phyloP scores from a whole-genome alignment of 2,329 filamentous ascomycete species.

The Neonectria magnoliae region DNA sequence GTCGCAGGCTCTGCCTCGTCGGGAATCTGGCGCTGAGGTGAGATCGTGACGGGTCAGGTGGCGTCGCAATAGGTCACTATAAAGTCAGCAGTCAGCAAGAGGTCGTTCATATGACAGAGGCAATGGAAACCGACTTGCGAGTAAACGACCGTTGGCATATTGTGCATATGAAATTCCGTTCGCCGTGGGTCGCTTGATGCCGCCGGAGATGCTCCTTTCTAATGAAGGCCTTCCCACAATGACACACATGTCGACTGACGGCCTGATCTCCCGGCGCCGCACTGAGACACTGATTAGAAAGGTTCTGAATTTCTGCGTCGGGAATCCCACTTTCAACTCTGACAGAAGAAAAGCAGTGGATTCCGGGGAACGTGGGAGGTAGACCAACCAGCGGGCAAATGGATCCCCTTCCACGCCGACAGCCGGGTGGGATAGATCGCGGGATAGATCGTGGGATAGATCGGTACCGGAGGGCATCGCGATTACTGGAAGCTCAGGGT shows the following conservation, averaged over 20 bases:
- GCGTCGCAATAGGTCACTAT: slow-evolving; percentile 51
- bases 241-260: slow-evolving; percentile 46
- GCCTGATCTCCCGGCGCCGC: slow-evolving; percentile 9
- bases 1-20: slow-evolving; percentile 54
- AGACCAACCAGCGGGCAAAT: slow-evolving; percentile 22
- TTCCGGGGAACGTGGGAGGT: slow-evolving; percentile 5
- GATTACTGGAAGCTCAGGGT: slow-evolving; percentile 2
- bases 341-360: slow-evolving; percentile 10
- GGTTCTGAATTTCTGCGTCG: slow-evolving; percentile 2
- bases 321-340: slow-evolving; percentile 23
- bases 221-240: slow-evolving; percentile 53
- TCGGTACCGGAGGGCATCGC: slow-evolving; percentile 29
- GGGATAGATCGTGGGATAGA: slow-evolving; percentile 31
- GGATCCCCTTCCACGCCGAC: slow-evolving; percentile 17
- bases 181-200: slow-evolving; percentile 52
- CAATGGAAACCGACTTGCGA: slow-evolving; percentile 46
- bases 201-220: slow-evolving; percentile 53
- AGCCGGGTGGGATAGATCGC: slow-evolving; percentile 37
- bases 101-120: background rate
- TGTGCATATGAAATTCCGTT: slow-evolving; percentile 47
- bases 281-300: slow-evolving; percentile 15
- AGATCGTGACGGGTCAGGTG: slow-evolving; percentile 50
- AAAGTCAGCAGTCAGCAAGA: slow-evolving; percentile 2
- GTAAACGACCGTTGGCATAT: slow-evolving; percentile 53
- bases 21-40: slow-evolving; percentile 42